Evolutionary conservation across 169 alveolate genomes (phyloP), one percentile per base, ranked within the genome.

Genomic region (Eimeria sp.): DNA sequence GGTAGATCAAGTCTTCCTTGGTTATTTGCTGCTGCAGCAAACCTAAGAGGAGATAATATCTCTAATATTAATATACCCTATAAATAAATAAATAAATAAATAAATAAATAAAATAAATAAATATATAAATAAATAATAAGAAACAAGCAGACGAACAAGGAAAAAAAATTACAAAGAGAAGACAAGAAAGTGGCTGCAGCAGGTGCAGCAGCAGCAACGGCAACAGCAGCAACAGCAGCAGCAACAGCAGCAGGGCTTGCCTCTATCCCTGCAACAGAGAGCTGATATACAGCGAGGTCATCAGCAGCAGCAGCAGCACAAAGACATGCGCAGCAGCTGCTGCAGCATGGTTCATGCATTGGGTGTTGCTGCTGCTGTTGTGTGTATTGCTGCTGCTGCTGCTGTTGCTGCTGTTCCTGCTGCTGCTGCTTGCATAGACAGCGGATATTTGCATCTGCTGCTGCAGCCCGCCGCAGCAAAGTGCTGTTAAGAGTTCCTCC

Each of bases 291-390:
- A 20, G 43, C 27, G 67, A 9, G 22, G 65, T n/a, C 45, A 10
- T n/a, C 89, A 14, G 89, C 89, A 43, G 61, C 89, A 27, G 89
- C 89, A n/a, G 67, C 89, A n/a, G 89, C 89, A 78, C 89, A 78
- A 27, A 78, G 89, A 30, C 89, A 78, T 1, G 65, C 89, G 65
- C 65, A 78, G 89, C 89, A 78, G 70, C 89, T 78, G 89, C 65
- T 78, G 89, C 61, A 78, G 89, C 89, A 78, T 43, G 89, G 89
- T 45, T 43, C 65, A 78, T 78, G 89, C 67, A 47, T 61, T 6
- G 45, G 49, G 67, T 78, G 89, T 30, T 78, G 89, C 89, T 78
- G 89, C 89, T 78, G 84, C 54, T 73, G 84, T 51, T 73, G 84
- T 25, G 7, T 47, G 67, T 78, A 65, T 13, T 78, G 89, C 57